Base-by-base conservation (phyloP, 1,284 basidiomycete genomes). In the Afroboletus lepidellus region DNA sequence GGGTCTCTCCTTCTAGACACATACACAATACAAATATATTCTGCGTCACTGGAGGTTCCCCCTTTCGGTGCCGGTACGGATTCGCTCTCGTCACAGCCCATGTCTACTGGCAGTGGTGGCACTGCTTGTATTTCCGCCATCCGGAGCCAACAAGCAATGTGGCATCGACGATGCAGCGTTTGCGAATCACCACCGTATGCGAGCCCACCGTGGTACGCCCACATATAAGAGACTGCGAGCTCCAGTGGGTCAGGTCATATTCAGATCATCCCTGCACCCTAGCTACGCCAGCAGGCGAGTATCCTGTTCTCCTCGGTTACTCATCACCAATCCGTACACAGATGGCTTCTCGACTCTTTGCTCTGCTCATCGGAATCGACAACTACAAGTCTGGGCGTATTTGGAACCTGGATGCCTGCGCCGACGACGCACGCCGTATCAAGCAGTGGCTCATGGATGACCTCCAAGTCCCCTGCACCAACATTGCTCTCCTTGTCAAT, bases 301-400 rank as follows among this genome's bases (percentile, higher is more conserved):
- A 18, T 49, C 23, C 41, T 23, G 27, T 53, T 41, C 36, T 50
- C 30, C 33, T 32, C 25, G 29, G n/a, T 23, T 42, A 1, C 20
- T 32, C 51, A 23, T 46, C 50, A 33, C 57, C 52, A 60, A 50
- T 54, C 29, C 34, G 45, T 50, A 46, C 47, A 29, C 56, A 62
- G 54, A 80, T 80, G 77, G 63, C 70, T 11, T 61, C 74, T 46
- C 78, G 76, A 29, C 66, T 84, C 46, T 86, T 84, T 57, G 83
- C 82, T 2, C 74, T 86, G 53, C 70, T 86, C 57, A 73, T 86
- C 54, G 84, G 83, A 45, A 77, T 86, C 57, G 81, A 86, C 69
- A 72, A 73, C 57, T 86, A 86, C 70, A 78, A 83, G 63, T 81
- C 82, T 11, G 79, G 80, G 32, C 70, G 72, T 46, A 78, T 85